Evolutionary conservation across 495 filamentous ascomycete species (phyloP).

Genomic region (Rusavskia elegans): DNA sequence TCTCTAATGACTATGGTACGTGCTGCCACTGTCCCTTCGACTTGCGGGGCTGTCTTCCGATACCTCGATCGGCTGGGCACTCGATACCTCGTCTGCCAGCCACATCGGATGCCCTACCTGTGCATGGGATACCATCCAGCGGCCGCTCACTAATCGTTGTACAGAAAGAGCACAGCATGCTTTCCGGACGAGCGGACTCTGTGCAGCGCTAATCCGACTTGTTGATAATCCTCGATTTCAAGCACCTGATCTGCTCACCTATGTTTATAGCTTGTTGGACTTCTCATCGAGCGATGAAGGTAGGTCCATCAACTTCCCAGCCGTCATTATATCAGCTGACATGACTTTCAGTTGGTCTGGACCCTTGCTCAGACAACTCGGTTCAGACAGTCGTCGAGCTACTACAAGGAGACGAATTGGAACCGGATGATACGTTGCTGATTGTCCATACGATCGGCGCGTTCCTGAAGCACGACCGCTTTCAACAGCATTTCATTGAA

Average conservation of each 20-base stretch:
- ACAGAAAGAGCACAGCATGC: slow-evolving; percentile 39
- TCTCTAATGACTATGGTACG: slow-evolving; percentile 58
- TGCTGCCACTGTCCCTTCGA: neutral
- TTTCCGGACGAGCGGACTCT: slow-evolving; percentile 41
- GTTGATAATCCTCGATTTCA: slow-evolving; percentile 21
- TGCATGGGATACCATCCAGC: no score
- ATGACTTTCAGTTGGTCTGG: slow-evolving; percentile 18
- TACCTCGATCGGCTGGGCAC: no score
- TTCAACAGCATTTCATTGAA: slow-evolving; percentile 25
- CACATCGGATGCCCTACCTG: no score
- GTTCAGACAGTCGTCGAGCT: slow-evolving; percentile 23
- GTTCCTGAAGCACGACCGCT: slow-evolving; percentile 25
- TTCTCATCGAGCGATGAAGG: slow-evolving; percentile 19
- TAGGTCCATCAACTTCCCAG: slow-evolving; percentile 18
- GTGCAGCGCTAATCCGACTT: slow-evolving; percentile 25
- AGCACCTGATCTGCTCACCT: slow-evolving; percentile 21
- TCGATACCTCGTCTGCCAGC: no score
- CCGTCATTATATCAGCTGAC: neutral
- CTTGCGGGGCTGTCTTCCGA: no score
- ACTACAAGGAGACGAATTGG: slow-evolving; percentile 13
- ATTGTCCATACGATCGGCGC: slow-evolving; percentile 19
- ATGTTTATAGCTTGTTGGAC: neutral
- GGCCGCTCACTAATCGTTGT: slow-evolving; percentile 5
- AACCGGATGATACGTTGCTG: slow-evolving; percentile 19
- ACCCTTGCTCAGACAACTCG: slow-evolving; percentile 27